These are phyloP conservation scores for Mrakia hoshinonis DNA, from an alignment of 768 basidiomycete species.

Conservation along the genomic window DNA sequence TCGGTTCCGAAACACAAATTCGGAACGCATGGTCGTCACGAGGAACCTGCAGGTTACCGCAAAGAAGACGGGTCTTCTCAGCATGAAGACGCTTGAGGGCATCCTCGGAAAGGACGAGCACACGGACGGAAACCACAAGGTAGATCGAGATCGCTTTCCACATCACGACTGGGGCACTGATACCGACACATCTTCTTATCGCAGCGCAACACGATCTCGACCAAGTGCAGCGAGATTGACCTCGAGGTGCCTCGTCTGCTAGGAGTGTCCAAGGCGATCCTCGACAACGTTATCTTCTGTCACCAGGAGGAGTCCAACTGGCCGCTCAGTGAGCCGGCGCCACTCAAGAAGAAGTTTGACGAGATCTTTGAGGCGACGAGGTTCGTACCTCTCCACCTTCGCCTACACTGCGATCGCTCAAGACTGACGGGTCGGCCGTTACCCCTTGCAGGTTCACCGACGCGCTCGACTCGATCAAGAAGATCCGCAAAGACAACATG, in stretches of 20 bases:
- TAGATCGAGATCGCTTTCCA: conserved; percentile 39
- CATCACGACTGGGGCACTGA: not conserved
- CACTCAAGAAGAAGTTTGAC: conserved; percentile 97
- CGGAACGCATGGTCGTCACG: conserved; percentile 79
- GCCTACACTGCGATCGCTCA: not conserved
- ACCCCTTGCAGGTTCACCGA: conserved; percentile 70
- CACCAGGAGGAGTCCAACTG: conserved; percentile 99
- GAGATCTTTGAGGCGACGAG: conserved; percentile 98
- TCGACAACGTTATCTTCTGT: conserved; percentile 98
- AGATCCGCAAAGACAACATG: conserved; percentile 77
- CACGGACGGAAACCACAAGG: conserved; percentile 66
- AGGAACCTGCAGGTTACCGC: conserved; percentile 84
- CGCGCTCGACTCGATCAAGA: conserved; percentile 84
- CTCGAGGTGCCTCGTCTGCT: conserved; percentile 82
- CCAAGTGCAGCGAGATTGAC: conserved; percentile 96
- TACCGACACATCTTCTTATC: not conserved
- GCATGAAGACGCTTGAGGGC: conserved; percentile 96
- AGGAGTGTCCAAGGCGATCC: conserved; percentile 94
- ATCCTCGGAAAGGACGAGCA: conserved; percentile 66
- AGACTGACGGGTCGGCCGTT: not conserved
- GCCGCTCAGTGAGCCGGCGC: conserved; percentile 84
- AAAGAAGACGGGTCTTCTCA: conserved; percentile 78
- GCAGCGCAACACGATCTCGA: conserved; percentile 82
- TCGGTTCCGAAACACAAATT: conserved; percentile 80
- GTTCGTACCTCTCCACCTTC: conserved; percentile 42